These are phyloP conservation scores for Groenewaldozyma salmanticensis DNA, from an alignment of 805 yeast genomes.

Conservation along the genomic window DNA sequence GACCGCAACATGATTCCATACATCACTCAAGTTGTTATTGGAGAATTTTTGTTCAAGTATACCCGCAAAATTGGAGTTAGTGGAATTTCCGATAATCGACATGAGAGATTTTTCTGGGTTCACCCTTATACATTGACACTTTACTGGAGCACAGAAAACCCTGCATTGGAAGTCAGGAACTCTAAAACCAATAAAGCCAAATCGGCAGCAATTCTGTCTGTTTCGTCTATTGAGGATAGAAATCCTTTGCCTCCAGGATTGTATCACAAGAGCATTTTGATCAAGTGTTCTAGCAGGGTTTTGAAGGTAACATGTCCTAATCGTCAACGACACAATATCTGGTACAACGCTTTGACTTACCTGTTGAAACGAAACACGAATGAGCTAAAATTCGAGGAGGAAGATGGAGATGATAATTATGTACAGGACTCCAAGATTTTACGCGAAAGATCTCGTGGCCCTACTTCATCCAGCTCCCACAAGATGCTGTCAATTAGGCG, in stretches of 20 bases:
- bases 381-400: slow-evolving; percentile 18
- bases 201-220: slow-evolving; percentile 70
- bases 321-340: slow-evolving; percentile 77
- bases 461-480: slow-evolving; percentile 2
- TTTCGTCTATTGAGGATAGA: slow-evolving; percentile 71
- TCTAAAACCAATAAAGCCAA: slow-evolving; percentile 45
- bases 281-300: slow-evolving; percentile 55
- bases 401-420: slow-evolving; percentile 12
- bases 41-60: slow-evolving; percentile 82
- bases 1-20: slow-evolving; percentile 69
- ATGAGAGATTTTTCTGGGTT: slow-evolving; percentile 91
- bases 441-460: slow-evolving; percentile 11
- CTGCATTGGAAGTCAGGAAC: slow-evolving; percentile 51
- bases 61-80: slow-evolving; percentile 59
- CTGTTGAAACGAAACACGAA: slow-evolving; percentile 39
- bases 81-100: slow-evolving; percentile 68
- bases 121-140: slow-evolving; percentile 88
- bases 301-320: slow-evolving; percentile 81
- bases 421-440: slow-evolving; percentile 11
- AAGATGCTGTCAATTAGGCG: slow-evolving; percentile 16
- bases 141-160: slow-evolving; percentile 81
- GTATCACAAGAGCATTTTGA: slow-evolving; percentile 72
- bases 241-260: slow-evolving; percentile 87
- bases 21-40: slow-evolving; percentile 85
- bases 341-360: slow-evolving; percentile 79